Evolutionary conservation across 495 filamentous ascomycete species (phyloP).

Genomic region (Xylaria scruposa): DNA sequence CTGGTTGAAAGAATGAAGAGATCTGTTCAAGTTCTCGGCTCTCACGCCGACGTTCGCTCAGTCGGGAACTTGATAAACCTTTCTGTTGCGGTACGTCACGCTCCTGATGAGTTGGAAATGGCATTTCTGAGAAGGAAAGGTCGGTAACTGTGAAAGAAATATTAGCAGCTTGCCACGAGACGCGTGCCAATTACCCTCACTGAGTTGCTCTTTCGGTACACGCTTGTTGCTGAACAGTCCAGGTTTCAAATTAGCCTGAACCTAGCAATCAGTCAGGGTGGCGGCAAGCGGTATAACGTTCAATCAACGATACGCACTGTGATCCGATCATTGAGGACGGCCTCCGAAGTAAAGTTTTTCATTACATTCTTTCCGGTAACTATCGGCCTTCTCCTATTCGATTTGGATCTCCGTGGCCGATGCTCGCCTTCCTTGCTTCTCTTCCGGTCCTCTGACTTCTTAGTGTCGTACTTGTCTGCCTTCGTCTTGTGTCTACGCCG

Average conservation of each 20-base stretch:
- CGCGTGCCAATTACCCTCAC: constrained; percentile 36
- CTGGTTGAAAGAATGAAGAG: constrained; percentile 49
- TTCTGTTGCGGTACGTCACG: constrained; percentile 27
- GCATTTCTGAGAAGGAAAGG: constrained; percentile 71
- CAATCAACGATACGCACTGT: constrained; percentile 57
- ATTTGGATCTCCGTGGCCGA: constrained; percentile 43
- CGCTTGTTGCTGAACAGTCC: constrained; percentile 78
- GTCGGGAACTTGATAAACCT: constrained; percentile 30
- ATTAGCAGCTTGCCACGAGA: constrained; percentile 15
- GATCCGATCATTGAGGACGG: constrained; percentile 66
- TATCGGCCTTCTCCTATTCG: constrained; percentile 41
- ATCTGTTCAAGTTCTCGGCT: constrained; percentile 47
- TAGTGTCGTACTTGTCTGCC: constrained; percentile 61
- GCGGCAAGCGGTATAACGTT: background rate
- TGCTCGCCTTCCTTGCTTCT: constrained; percentile 40
- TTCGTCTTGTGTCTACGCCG: constrained; percentile 67
- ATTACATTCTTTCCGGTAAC: constrained; percentile 58
- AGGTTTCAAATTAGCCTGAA: constrained; percentile 56
- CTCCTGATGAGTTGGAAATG: constrained; percentile 57
- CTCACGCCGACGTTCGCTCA: constrained; percentile 38
- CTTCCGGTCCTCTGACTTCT: constrained; percentile 49
- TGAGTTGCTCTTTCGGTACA: constrained; percentile 62
- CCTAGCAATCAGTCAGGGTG: constrained; percentile 51
- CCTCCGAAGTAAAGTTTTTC: constrained; percentile 67
- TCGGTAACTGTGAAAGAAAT: constrained; percentile 59